Base-by-base conservation (phyloP, 257 asterid genomes). In the Vinca minor region DNA sequence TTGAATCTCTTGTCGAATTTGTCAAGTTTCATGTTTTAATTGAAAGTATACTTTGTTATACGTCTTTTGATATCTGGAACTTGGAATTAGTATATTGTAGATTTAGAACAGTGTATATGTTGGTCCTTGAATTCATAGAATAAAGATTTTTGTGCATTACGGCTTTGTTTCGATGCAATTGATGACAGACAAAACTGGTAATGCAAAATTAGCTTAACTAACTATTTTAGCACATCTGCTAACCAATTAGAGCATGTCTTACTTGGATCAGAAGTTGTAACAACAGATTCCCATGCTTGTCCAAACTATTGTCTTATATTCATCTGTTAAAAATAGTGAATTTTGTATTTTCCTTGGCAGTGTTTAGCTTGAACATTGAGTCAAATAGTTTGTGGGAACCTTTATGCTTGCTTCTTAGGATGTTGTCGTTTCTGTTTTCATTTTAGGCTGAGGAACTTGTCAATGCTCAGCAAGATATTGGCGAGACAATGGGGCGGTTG, bases 401-500 rank as follows among this genome's bases (percentile, higher is more conserved):
- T 29, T 59, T 59, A 38, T 25, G 53, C 52, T 53, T 28, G 28
- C 42, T 36, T 54, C 47, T 25, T 65, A 53, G 42, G 39, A 41
- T 12, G 0, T 68, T 45, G 21, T 58, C 32, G 12, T 35, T 58
- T 69, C 18, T 38, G 54, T 39, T 71, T 14, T 59, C 53, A 50
- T 57, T 67, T 67, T 75, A 89, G 98, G 97, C 98, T 32, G 98
- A 93, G 82, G 75, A 88, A 67, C 91, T 93, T 59, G 97, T 93
- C 32, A 89, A 89, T 74, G 82, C 91, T 55, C 97, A 93, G 75
- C 96, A 93, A 78, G 98, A 93, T 67, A 93, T 87, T 47, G 97
- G 98, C 77, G 97, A 89, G 77, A 87, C 97, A 58, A 78, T 87
- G 80, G 98, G 98, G 61, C 97, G 89, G 62, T 73, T 93, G 78